Base-by-base conservation (phyloP, 192 early-diverging fungal genomes). In the Lobosporangium transversale region DNA sequence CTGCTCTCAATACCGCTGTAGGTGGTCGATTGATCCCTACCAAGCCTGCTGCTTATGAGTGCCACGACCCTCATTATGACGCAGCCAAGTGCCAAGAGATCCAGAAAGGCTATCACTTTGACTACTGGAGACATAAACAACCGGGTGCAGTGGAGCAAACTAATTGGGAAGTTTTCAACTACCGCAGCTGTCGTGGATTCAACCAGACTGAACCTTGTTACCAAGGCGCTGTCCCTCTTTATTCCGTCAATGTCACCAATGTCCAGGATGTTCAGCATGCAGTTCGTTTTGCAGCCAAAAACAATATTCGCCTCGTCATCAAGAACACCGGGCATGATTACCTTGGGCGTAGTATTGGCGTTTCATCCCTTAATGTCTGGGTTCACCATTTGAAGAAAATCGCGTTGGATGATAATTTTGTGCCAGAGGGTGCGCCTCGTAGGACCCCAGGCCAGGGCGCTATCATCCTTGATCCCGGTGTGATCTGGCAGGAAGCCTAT, bases 301-400 rank as follows among this genome's bases (percentile, higher is more conserved):
- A 87, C 48, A 78, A 84, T 23, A 55, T 88, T 40, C 71, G 80
- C 7, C 69, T 88, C 7, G 86, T 67, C 36, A 70, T 88, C 44
- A 87, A 88, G 58, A 86, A 86, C 53, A 83, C 87, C 10, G 87
- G 87, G 0, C 86, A 88, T 49, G 84, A 86, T 33, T 80, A 36
- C 21, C 49, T 74, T 3, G 86, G 87, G 5, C 70, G 84, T 14
- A 80, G 70, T 35, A 84, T 66, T 0, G 87, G 68, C 10, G 45
- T 84, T 2, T 70, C 68, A 3, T 78, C 86, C 6, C 40, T 88
- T 32, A 78, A 50, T 9, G 58, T 88, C 10, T 88, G 84, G 84
- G 73, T 75, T 11, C 64, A 75, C 37, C 30, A 79, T 44, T 62
- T 88, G 65, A 69, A 80, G 15, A 27, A 70, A 3, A 82, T 84